These are phyloP conservation scores for Chlamydomonas schloesseri DNA, from an alignment of 139 green algal genomes.

Conservation along the genomic window DNA sequence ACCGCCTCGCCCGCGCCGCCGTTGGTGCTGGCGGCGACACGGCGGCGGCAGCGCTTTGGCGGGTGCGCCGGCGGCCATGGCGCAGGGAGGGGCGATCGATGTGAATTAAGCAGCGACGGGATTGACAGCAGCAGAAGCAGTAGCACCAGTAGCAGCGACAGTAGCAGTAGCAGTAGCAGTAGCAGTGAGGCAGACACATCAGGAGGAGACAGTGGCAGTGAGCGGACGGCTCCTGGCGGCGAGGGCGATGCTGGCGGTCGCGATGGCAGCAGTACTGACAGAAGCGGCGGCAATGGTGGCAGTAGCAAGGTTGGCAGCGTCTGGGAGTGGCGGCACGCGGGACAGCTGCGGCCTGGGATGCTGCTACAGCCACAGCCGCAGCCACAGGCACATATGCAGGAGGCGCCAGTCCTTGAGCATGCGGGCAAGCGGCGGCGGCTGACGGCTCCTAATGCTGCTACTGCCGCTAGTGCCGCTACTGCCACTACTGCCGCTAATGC, in stretches of 20 bases:
- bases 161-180: not conserved
- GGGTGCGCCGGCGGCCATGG: too few relatives aligned
- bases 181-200: not conserved
- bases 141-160: not conserved
- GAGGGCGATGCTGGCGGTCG: not conserved
- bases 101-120: not conserved
- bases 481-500: too few relatives aligned
- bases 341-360: constrained; percentile 3
- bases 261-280: too few relatives aligned
- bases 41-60: too few relatives aligned
- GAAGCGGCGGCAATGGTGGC: too few relatives aligned
- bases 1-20: not conserved
- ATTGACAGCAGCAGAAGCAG: not conserved
- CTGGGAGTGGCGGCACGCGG: constrained; percentile 17
- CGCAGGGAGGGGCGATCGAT: not conserved
- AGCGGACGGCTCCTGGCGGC: too few relatives aligned
- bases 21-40: not conserved
- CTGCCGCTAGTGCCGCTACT: not conserved
- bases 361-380: not conserved
- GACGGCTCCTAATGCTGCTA: too few relatives aligned
- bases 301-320: not conserved
- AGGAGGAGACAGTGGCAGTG: not conserved
- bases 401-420: not conserved
- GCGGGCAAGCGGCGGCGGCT: not conserved
- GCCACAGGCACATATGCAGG: not conserved